Conservation (phyloP, 1,284 basidiomycete species). For the Phylloporus sp. region DNA sequence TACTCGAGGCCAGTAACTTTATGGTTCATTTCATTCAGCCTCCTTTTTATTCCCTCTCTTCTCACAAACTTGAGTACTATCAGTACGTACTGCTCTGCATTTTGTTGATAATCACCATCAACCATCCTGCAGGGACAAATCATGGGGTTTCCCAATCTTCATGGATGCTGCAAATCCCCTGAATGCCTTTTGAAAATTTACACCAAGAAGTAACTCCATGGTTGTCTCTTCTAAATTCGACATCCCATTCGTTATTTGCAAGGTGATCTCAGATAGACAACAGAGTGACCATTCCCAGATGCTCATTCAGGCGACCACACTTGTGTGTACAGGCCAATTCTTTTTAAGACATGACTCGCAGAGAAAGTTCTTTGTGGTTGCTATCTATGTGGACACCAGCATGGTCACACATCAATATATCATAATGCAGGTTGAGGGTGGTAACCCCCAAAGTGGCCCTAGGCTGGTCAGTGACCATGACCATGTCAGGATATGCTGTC, state of each 20-base stretch:
- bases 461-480: background rate
- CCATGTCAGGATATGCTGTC: background rate
- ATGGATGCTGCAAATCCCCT: background rate
- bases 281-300: background rate
- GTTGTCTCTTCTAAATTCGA: background rate
- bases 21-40: conserved; percentile 4
- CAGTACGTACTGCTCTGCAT: background rate
- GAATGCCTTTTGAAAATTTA: background rate
- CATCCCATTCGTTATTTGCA: conserved; percentile 2
- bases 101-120: background rate
- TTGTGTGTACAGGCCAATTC: background rate
- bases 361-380: background rate
- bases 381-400: background rate
- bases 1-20: conserved; percentile 11
- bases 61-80: background rate
- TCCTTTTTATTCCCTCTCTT: conserved; percentile 1
- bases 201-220: background rate
- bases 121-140: background rate
- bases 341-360: background rate
- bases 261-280: background rate
- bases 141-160: conserved; percentile 9
- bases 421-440: background rate
- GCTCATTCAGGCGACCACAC: conserved; percentile 1
- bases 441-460: background rate
- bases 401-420: conserved; percentile 11